Conservation (phyloP, 257 asterid species). For the Gentiana dahurica region DNA sequence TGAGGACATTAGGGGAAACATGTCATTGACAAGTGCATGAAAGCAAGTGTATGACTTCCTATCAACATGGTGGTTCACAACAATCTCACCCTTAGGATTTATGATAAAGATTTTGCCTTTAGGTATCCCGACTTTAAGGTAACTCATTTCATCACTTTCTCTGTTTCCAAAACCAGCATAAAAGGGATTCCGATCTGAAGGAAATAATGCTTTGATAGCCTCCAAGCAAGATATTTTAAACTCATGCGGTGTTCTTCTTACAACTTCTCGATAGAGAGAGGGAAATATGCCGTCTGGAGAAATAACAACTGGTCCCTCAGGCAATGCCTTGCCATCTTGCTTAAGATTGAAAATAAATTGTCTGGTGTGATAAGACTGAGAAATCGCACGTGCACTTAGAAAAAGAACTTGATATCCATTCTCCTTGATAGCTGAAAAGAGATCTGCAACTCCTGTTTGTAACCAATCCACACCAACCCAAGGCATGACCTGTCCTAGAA, state of each 20-base stretch:
- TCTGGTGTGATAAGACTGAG: slow-evolving; percentile 82
- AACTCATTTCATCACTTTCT: slow-evolving; percentile 92
- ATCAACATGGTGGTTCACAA: slow-evolving; percentile 58
- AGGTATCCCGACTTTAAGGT: slow-evolving; percentile 90
- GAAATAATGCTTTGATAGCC: slow-evolving; percentile 88
- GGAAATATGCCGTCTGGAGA: slow-evolving; percentile 99
- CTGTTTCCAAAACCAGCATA: slow-evolving; percentile 99
- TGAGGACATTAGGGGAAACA: slow-evolving; percentile 60
- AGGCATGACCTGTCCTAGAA: slow-evolving; percentile 96
- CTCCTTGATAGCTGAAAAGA: slow-evolving; percentile 97
- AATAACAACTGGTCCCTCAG: slow-evolving; percentile 95
- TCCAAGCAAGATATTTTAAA: slow-evolving; percentile 90
- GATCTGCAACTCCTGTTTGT: slow-evolving; percentile 86
- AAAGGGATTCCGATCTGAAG: slow-evolving; percentile 72
- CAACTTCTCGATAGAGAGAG: slow-evolving; percentile 93
- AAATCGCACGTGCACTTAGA: slow-evolving; percentile 92
- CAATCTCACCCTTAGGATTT: slow-evolving; percentile 92
- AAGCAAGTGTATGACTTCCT: slow-evolving; percentile 64
- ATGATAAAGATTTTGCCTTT: slow-evolving; percentile 82
- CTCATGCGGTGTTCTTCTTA: slow-evolving; percentile 94
- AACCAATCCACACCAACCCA: slow-evolving; percentile 98
- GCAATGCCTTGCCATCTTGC: slow-evolving; percentile 95
- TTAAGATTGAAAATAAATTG: slow-evolving; percentile 72
- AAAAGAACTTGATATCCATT: slow-evolving; percentile 93
- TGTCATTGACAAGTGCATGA: slow-evolving; percentile 62